Base-by-base conservation (phyloP, 2,329 filamentous ascomycete species). In the Apiospora rasikravindrae region DNA sequence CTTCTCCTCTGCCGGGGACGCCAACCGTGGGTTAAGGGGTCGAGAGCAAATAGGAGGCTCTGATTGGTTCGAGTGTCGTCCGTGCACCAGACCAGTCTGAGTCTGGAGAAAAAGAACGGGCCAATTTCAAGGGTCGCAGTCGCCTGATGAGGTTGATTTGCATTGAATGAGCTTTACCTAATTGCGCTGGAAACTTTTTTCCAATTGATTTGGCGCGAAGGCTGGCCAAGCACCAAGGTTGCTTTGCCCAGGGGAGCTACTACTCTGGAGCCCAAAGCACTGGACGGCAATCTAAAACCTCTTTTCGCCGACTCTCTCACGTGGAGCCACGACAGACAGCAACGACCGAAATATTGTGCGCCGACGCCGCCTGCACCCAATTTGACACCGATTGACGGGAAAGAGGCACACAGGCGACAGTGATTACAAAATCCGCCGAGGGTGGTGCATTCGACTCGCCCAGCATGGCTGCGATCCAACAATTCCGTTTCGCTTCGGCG, bases 381-480 rank as follows among this genome's bases (percentile, higher is more conserved):
- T 37, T 22, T 19, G 57, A 64, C 33, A 22, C 33, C 57, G 22
- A 64, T 64, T 24, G 22, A 11, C 33, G 37, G 33, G 33, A 64
- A 64, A 40, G 57, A 64, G 57, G 57, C 57, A 40, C 51, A 61
- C 53, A 61, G 33, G 3, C 53, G 29, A 37, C 29, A 22, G 19
- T 7, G 5, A 37, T 37, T 22, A 11, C 53, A 61, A 16, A n/a
- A n/a, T 37, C 8, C 4, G 53, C 8, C 22, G 53, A 64, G 22
- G 57, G 57, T 40, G 26, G 26, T 61, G 53, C 53, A 33, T 61
- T 22, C 53, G 16, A 37, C 29, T n/a, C 10, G 33, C 33, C 40
- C 33, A 40, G 10, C 57, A 89, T 89, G 87, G 86, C 87, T 67
- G 82, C 82, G 61, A 47, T 68, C 22, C 66, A 68, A 24, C 80